Evolutionary conservation across 257 asterid species (phyloP).

Genomic region (Salvia hispanica): DNA sequence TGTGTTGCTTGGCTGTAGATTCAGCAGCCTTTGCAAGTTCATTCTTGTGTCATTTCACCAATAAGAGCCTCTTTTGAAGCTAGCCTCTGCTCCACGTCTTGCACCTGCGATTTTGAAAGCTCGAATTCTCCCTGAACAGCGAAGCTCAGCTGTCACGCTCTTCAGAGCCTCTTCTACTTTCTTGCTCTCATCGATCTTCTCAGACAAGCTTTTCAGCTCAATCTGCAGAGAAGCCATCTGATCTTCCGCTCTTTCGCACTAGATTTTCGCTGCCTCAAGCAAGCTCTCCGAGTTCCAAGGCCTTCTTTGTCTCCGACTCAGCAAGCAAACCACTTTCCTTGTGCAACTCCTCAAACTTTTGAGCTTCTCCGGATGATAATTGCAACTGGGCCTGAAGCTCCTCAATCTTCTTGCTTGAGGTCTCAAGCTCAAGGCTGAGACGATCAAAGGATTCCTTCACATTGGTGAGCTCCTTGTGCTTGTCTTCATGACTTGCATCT

Average conservation of each 20-base stretch:
- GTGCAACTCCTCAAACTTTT: slow-evolving; percentile 78
- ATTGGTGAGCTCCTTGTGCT: slow-evolving; percentile 53
- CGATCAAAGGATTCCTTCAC: slow-evolving; percentile 64
- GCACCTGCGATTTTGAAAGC: slow-evolving; percentile 60
- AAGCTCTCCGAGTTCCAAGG: slow-evolving; percentile 63
- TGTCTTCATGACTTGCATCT: slow-evolving; percentile 54
- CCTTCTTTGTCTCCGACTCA: slow-evolving; percentile 69
- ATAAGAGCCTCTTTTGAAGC: slow-evolving; percentile 67
- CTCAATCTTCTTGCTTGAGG: slow-evolving; percentile 63
- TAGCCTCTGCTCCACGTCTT: slow-evolving; percentile 60
- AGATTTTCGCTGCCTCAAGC: slow-evolving; percentile 63
- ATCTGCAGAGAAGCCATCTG: not conserved
- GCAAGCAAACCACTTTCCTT: slow-evolving; percentile 67
- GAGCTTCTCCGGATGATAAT: slow-evolving; percentile 54
- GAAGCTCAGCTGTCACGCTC: slow-evolving; percentile 51
- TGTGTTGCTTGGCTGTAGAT: slow-evolving; percentile 54
- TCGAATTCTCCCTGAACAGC: slow-evolving; percentile 61
- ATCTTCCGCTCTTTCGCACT: slow-evolving; percentile 62
- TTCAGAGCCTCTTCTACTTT: slow-evolving; percentile 71
- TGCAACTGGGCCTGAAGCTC: slow-evolving; percentile 63
- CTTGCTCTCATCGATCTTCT: slow-evolving; percentile 58
- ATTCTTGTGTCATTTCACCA: slow-evolving; percentile 53
- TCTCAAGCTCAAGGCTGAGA: slow-evolving; percentile 65
- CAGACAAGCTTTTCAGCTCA: slow-evolving; percentile 58
- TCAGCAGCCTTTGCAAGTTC: slow-evolving; percentile 57